A percentile compares a stretch with the other conserved stretches of the same genome.
Conservation (phyloP, 2,329 filamentous ascomycete genomes). For the Colletotrichum tropicale region DNA sequence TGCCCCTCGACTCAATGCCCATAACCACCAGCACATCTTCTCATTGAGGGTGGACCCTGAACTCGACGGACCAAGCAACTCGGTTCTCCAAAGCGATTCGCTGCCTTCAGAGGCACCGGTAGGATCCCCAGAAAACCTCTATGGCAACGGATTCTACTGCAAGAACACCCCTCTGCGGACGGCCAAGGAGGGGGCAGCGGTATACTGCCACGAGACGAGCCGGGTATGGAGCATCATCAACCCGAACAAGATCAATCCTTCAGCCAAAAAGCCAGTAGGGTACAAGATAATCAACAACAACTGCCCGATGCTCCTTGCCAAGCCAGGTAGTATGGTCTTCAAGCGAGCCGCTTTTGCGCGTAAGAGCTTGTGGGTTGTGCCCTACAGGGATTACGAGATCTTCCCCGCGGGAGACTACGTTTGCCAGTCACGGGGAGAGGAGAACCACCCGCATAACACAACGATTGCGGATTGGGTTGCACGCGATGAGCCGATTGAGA, state of each 20-base stretch:
- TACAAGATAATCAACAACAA: constrained; percentile 18
- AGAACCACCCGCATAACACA: constrained; percentile 50
- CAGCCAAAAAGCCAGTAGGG: constrained; percentile 41
- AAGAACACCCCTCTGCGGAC: constrained; percentile 29
- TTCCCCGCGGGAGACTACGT: not conserved
- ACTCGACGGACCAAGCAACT: constrained; percentile 57
- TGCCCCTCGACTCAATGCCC: constrained; percentile 54
- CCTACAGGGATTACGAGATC: not conserved
- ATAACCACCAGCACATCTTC: constrained; percentile 65
- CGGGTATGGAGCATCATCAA: constrained; percentile 41
- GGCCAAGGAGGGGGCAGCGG: constrained; percentile 24
- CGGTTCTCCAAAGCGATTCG: constrained; percentile 75
- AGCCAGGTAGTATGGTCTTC: constrained; percentile 1
- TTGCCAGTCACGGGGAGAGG: not conserved
- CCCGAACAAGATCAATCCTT: constrained; percentile 54
- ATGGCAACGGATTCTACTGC: constrained; percentile 74
- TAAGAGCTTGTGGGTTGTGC: not conserved
- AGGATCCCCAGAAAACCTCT: constrained; percentile 71
- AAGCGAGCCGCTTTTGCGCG: constrained; percentile 2
- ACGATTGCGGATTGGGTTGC: constrained; percentile 27
- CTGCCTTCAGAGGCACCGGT: constrained; percentile 63
- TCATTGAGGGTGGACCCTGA: constrained; percentile 38
- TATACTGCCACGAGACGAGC: constrained; percentile 23
- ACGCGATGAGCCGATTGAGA: constrained; percentile 52
- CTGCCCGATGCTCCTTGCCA: not conserved